Evolutionary conservation across 108 stramenopile species (phyloP), one percentile per base, ranked within the genome.

Genomic region (Pseudonitzschia multiseries): DNA sequence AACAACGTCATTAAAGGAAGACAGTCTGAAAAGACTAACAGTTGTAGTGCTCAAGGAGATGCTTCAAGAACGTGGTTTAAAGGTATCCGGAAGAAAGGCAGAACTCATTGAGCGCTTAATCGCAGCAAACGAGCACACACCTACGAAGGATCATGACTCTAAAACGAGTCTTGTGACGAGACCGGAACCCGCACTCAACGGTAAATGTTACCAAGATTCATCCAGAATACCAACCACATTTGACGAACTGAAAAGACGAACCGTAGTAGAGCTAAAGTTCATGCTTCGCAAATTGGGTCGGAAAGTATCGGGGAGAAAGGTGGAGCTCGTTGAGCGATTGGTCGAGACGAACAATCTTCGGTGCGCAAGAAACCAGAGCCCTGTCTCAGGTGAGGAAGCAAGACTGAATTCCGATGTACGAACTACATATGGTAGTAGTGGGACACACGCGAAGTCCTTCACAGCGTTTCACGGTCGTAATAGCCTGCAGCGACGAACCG

Each of bases 241-340:
- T 36, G 36, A 36, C 4, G 36, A 36, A 2, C 71, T 83, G 14
- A 28, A 67, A 14, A 76, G 79, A 36, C 66, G 80, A 56, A 90
- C 92, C 24, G 84, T 93, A 22, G 87, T 89, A 41, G 76, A 68
- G 43, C 81, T 96, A 21, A 96, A 92, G 73, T 89, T 89, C 20
- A 81, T 89, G 86, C 76, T 92, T 27, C 75, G 86, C 41, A 77
- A 81, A 26, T 72, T 71, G 28, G 89, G 89, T 1, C 62, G 92
- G 42, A 96, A 91, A 74, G 84, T 96, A 41, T 86, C 88, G 20
- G 95, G 95, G 9, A 92, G 79, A 61, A 96, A 96, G 70, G 69
- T 82, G 2, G 93, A 93, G 57, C 72, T 96, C 29, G 92, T 96
- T 63, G 87, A 87, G 32, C 82, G 95, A 65, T n/a, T 59, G 15